A percentile compares a stretch with the other conserved stretches of the same genome.
These are phyloP conservation scores for Peribolospora kevripleyi DNA, from an alignment of 768 basidiomycete genomes.

Conservation along the genomic window DNA sequence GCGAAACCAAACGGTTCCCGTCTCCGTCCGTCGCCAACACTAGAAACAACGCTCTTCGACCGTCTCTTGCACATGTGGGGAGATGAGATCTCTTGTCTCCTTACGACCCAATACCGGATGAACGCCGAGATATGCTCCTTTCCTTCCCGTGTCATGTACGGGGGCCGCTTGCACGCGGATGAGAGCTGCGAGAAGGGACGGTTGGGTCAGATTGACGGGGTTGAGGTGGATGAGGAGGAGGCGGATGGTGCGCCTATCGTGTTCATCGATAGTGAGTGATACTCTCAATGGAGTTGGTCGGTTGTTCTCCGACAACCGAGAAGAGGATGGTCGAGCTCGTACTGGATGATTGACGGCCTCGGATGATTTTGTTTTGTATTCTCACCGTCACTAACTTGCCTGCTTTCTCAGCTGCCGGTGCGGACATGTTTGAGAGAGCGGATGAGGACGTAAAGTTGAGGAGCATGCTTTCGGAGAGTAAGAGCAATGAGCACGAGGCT, in stretches of 20 bases:
- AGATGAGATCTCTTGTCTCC: constrained; percentile 52
- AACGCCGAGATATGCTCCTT: constrained; percentile 14
- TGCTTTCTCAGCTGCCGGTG: constrained; percentile 8
- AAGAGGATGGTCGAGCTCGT: too few relatives aligned
- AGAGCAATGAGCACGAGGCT: constrained; percentile 86
- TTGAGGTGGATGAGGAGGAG: constrained; percentile 45
- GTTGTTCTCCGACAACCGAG: too few relatives aligned
- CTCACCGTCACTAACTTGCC: background rate
- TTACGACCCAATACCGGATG: constrained; percentile 55
- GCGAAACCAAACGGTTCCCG: background rate
- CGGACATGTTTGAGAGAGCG: constrained; percentile 36
- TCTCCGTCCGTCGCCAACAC: constrained; percentile 38
- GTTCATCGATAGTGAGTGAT: constrained; percentile 49
- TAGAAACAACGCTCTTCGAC: constrained; percentile 80
- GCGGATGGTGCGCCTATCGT: constrained; percentile 51
- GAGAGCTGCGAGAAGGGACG: constrained; percentile 17
- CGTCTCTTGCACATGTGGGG: constrained; percentile 78
- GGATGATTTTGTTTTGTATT: background rate
- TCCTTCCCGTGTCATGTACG: constrained; percentile 9
- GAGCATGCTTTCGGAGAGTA: constrained; percentile 30
- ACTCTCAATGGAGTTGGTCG: background rate
- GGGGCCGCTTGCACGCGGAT: constrained; percentile 5
- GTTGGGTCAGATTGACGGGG: constrained; percentile 20
- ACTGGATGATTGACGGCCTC: background rate
- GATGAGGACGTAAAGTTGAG: constrained; percentile 26